Conservation (phyloP, 2,329 filamentous ascomycete genomes). For the Emydomyces testavorans region DNA sequence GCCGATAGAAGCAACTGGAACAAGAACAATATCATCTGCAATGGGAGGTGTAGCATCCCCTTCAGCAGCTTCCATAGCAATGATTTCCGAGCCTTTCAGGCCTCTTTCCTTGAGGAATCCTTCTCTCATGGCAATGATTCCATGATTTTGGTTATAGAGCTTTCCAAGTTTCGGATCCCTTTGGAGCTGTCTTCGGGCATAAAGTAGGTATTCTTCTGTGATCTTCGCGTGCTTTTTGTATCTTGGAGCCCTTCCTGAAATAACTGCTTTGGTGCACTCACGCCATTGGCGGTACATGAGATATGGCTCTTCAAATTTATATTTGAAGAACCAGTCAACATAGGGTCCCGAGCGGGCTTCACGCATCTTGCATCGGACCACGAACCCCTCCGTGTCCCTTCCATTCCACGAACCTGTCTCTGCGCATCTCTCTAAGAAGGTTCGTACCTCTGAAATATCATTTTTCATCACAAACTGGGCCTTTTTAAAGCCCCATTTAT, state of each 20-base stretch:
- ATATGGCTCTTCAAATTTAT: conserved; percentile 98
- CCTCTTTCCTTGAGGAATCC: conserved; percentile 78
- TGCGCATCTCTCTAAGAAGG: conserved; percentile 71
- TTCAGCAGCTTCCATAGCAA: conserved; percentile 52
- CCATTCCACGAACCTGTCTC: conserved; percentile 84
- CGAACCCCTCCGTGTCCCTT: conserved; percentile 91
- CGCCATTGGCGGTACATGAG: conserved; percentile 98
- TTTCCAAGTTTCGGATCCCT: conserved; percentile 56
- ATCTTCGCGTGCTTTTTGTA: conserved; percentile 81
- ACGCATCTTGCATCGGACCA: conserved; percentile 71
- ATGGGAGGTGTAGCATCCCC: conserved; percentile 36
- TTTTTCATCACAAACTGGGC: conserved; percentile 69
- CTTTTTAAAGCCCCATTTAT: conserved; percentile 87
- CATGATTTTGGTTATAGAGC: conserved; percentile 75
- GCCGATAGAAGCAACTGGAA: conserved; percentile 83
- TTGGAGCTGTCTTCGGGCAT: conserved; percentile 61
- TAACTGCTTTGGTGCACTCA: conserved; percentile 86
- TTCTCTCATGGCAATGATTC: conserved; percentile 82
- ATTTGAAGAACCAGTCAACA: conserved; percentile 99
- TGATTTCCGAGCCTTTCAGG: conserved; percentile 78
- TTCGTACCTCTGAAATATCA: conserved; percentile 59
- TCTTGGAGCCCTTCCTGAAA: conserved; percentile 59
- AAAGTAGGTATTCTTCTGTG: conserved; percentile 80
- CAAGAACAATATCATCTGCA: conserved; percentile 61
- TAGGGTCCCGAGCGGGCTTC: conserved; percentile 44